Conservation (phyloP, 1,284 basidiomycete species). For the Leccinum fuscescens region DNA sequence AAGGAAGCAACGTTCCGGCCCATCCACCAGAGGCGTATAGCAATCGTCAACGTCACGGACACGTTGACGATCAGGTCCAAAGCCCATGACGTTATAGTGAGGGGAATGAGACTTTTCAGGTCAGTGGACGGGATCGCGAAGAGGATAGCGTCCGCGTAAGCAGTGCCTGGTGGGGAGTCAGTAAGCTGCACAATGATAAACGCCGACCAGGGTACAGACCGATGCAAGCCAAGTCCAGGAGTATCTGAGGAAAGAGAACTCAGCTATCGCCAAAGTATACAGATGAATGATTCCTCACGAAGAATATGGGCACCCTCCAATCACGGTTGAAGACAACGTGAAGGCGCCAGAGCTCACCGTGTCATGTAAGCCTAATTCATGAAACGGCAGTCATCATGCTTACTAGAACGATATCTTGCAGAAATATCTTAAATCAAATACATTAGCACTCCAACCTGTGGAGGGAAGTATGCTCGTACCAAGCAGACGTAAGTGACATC, state of each 20-base stretch:
- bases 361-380: neutral
- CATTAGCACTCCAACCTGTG: neutral
- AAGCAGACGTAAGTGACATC: conserved; percentile 15
- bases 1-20: conserved; percentile 13
- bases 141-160: conserved; percentile 15
- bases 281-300: conserved; percentile 3
- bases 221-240: conserved; percentile 19
- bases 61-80: conserved; percentile 17
- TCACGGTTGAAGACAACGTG: conserved; percentile 18
- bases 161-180: conserved; percentile 5
- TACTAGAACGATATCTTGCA: conserved; percentile 19
- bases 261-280: neutral
- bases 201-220: conserved; percentile 3
- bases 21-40: conserved; percentile 17
- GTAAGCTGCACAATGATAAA: neutral
- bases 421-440: conserved; percentile 7
- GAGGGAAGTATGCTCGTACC: conserved; percentile 1
- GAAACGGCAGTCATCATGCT: neutral
- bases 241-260: conserved; percentile 8
- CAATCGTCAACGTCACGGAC: conserved; percentile 18
- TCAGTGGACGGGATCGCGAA: conserved; percentile 12
- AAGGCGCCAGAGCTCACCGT: conserved; percentile 17
- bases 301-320: conserved; percentile 13
- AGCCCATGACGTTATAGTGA: conserved; percentile 16
- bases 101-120: conserved; percentile 7